Percentiles rank a stretch among this genome's conserved stretches.
phyloP scores from a whole-genome alignment of 352 stramenopile genomes.

The Globisporangium paroecandrum region DNA sequence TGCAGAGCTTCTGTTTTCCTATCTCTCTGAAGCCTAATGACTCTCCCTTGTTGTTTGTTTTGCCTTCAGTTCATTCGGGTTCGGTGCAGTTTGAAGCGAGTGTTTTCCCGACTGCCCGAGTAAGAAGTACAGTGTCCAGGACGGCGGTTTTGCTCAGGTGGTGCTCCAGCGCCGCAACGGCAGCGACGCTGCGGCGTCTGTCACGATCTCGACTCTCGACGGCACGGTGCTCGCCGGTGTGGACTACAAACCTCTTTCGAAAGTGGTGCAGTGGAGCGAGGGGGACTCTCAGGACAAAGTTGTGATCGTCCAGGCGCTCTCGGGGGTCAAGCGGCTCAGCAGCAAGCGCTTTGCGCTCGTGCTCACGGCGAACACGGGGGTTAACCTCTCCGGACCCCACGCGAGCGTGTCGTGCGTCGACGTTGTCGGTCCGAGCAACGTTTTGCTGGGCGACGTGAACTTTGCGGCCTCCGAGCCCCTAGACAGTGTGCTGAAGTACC shows the following conservation, averaged over 20 bases:
- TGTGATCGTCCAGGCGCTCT: constrained; percentile 42
- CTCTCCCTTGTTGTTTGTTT: background rate
- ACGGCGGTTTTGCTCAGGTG: constrained; percentile 46
- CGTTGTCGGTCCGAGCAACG: constrained; percentile 37
- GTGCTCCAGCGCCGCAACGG: constrained; percentile 56
- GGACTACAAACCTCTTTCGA: constrained; percentile 46
- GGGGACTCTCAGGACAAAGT: constrained; percentile 46
- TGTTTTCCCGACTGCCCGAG: constrained; percentile 64
- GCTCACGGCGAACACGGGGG: constrained; percentile 28
- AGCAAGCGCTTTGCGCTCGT: constrained; percentile 35
- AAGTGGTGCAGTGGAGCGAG: constrained; percentile 42
- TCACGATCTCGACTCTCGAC: constrained; percentile 41
- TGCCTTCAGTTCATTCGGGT: constrained; percentile 28
- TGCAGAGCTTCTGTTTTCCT: background rate
- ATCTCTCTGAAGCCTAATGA: background rate
- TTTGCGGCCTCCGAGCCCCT: constrained; percentile 41
- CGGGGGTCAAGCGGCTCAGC: constrained; percentile 28
- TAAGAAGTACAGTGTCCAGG: constrained; percentile 35
- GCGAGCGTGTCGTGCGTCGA: constrained; percentile 39
- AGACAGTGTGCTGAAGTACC: constrained; percentile 27
- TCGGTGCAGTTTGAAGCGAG: constrained; percentile 56
- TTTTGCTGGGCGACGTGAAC: constrained; percentile 44
- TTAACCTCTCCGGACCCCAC: constrained; percentile 22
- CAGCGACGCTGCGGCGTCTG: constrained; percentile 40
- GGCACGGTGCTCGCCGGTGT: constrained; percentile 38